Evolutionary conservation across 345 rosid species (phyloP).

Genomic region (Eucalyptus leucophloia): DNA sequence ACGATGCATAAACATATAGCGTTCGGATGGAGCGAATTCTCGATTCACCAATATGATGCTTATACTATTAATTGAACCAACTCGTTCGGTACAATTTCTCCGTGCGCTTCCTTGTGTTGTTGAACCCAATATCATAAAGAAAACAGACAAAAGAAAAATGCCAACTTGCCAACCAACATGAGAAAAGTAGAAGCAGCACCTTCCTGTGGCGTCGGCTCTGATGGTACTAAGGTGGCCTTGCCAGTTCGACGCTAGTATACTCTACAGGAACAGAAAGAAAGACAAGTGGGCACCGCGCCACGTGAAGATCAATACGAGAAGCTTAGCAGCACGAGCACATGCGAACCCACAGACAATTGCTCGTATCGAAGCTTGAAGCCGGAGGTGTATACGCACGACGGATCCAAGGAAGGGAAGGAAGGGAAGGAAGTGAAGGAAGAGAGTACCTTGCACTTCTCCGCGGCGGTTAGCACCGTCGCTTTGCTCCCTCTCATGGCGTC

Average conservation of each 20-base stretch:
- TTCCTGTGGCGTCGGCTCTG: slow-evolving; percentile 78
- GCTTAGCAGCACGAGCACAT: background rate
- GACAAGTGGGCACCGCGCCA: background rate
- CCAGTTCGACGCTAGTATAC: slow-evolving; percentile 73
- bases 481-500: slow-evolving; percentile 37
- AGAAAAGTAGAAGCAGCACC: slow-evolving; percentile 18
- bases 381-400: background rate
- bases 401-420: background rate
- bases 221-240: slow-evolving; percentile 62
- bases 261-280: slow-evolving; percentile 23
- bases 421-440: background rate
- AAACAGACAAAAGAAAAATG: background rate
- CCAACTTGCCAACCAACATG: background rate
- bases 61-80: background rate
- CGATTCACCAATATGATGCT: background rate
- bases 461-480: slow-evolving; percentile 28
- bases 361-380: background rate
- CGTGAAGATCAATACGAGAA: background rate
- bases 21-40: background rate
- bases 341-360: background rate
- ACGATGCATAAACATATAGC: background rate
- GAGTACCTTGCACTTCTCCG: slow-evolving; percentile 70
- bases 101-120: background rate
- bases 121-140: background rate
- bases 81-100: background rate